phyloP scores from a whole-genome alignment of 1,139 yeast genomes.

The Nakaseomyces delphensis region DNA sequence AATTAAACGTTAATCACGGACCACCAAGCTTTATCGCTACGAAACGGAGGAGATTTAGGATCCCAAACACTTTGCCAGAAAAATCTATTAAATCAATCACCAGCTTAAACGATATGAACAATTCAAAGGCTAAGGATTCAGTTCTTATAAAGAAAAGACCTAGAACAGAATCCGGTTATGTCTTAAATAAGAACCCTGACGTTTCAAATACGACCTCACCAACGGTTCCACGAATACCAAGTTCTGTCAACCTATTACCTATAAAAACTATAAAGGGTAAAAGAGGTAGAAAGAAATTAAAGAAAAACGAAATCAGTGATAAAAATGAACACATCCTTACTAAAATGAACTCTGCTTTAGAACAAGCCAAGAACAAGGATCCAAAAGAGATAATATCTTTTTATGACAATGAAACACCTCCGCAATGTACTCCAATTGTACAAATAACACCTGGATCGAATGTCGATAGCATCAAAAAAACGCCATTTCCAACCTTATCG shows the following conservation, averaged over 20 bases:
- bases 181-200: no score
- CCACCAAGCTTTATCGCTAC: neutral
- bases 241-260: neutral
- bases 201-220: neutral
- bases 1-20: neutral
- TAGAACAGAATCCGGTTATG: no score
- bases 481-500: no score
- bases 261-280: neutral
- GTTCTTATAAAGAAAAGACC: no score
- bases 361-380: neutral
- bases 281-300: neutral
- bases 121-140: constrained; percentile 5
- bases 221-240: neutral
- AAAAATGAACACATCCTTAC: neutral
- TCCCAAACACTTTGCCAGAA: neutral
- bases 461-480: no score
- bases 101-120: neutral
- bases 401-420: no score
- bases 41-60: neutral
- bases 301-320: neutral
- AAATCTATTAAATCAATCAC: neutral
- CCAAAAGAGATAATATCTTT: no score
- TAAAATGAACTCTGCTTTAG: neutral
- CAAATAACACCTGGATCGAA: no score
- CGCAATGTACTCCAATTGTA: no score